Base-by-base conservation (phyloP, 371 early-diverging fungal species). In the Lichtheimia hyalospora region DNA sequence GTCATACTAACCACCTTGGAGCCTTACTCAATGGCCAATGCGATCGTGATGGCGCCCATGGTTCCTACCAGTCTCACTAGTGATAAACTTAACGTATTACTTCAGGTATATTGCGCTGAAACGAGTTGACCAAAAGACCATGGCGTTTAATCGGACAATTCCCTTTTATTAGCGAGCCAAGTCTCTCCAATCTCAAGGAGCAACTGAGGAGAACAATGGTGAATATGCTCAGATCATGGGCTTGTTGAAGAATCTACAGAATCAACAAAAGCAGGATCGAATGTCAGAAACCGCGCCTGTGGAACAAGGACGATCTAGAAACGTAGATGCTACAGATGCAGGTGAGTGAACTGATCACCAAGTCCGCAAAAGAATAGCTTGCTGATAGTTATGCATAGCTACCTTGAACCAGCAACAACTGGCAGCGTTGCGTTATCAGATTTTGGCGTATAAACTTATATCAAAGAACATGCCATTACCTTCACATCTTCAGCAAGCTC, bases 381-480 rank as follows among this genome's bases (percentile, higher is more conserved):
- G 39, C 25, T 20, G 15, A 54, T 24, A 41, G 12, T 44, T 34
- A 21, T 15, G 2, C 20, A 51, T n/a, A 18, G 59, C 60, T 18
- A 34, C 61, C 21, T 86, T 90, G 61, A 73, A 87, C 13, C 70
- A 73, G 44, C 78, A 82, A 16, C 92, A 94, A 62, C 58, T 90
- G 20, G 73, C 80, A 14, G 79, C 84, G 10, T 79, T 95, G 46
- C 85, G 87, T 52, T 79, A 79, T 63, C 96, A 96, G 60, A 92
- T 95, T 40, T 71, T 85, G 40, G 91, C 93, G 43, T 95, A 85
- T 72, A 89, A 90, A 48, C 73, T 89, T 18, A 86, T 94, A 34
- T 83, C 92, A n/a, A 82, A 84, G 62, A 93, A 91, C 69, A 70
- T 90, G 75, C 86, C 89, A 10, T 71, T 96, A 13, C 93, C 95